A percentile compares a stretch with the other conserved stretches of the same genome.
Evolutionary conservation across 805 yeast species (phyloP).

Genomic region (Metschnikowia aberdeeniae): DNA sequence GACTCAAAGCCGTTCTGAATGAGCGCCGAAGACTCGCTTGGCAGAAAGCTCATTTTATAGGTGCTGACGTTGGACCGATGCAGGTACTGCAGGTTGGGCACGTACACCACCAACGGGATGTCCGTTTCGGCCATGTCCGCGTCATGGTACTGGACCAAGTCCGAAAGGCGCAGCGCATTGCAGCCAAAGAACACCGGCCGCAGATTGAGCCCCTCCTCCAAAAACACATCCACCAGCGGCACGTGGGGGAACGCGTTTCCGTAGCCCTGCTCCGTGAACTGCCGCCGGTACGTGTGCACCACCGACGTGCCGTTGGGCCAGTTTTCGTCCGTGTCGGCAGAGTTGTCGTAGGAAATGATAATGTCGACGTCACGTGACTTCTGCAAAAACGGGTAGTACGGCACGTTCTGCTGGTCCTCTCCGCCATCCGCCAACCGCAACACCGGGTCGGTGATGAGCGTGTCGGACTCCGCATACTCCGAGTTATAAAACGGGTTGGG

Average conservation of each 20-base stretch:
- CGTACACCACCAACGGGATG: constrained; percentile 21
- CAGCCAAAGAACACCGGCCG: constrained; percentile 18
- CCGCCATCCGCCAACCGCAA: constrained; percentile 75
- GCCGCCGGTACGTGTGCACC: constrained; percentile 54
- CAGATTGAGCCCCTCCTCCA: constrained; percentile 3
- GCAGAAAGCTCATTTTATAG: constrained; percentile 21
- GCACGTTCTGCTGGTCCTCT: constrained; percentile 69
- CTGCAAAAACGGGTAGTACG: constrained; percentile 61
- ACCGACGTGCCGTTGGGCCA: constrained; percentile 73
- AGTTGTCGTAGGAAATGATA: constrained; percentile 61
- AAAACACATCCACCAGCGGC: constrained; percentile 9
- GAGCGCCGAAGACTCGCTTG: constrained; percentile 14
- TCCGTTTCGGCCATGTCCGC: constrained; percentile 12
- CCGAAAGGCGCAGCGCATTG: constrained; percentile 8
- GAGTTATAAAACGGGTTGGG: constrained; percentile 66
- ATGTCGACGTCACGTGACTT: constrained; percentile 59
- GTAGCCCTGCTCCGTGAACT: constrained; percentile 24
- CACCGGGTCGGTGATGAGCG: constrained; percentile 34
- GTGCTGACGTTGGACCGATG: constrained; percentile 23
- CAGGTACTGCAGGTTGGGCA: constrained; percentile 16
- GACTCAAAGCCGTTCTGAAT: constrained; percentile 22
- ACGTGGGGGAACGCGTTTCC: constrained; percentile 19
- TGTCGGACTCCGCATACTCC: constrained; percentile 29
- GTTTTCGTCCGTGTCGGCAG: constrained; percentile 53
- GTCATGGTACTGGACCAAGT: constrained; percentile 10